These are phyloP conservation scores for Pythium biforme DNA, from an alignment of 352 stramenopile species.

Conservation along the genomic window DNA sequence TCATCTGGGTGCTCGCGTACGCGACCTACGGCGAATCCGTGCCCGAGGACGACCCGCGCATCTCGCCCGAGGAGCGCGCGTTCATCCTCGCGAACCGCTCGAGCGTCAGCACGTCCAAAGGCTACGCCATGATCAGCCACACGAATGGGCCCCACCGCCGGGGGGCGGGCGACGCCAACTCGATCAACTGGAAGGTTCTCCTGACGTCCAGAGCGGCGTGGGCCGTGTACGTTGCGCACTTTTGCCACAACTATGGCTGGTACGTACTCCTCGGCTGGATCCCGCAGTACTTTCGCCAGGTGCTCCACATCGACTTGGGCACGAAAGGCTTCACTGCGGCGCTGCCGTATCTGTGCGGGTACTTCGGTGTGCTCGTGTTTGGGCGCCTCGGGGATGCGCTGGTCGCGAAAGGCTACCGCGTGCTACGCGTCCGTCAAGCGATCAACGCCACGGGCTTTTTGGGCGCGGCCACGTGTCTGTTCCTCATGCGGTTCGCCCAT, in stretches of 20 bases:
- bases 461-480: constrained; percentile 69
- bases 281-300: constrained; percentile 84
- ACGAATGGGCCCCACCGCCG: too few relatives aligned
- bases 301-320: constrained; percentile 71
- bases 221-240: constrained; percentile 85
- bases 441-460: constrained; percentile 81
- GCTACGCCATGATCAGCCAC: constrained; percentile 21
- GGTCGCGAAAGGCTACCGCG: constrained; percentile 58
- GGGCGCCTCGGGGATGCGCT: constrained; percentile 65
- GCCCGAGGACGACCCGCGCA: constrained; percentile 62
- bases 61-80: constrained; percentile 50
- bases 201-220: constrained; percentile 66
- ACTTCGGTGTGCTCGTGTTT: constrained; percentile 71
- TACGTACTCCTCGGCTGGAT: constrained; percentile 88
- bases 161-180: constrained; percentile 26
- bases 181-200: constrained; percentile 67
- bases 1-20: constrained; percentile 73
- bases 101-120: constrained; percentile 16
- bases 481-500: constrained; percentile 65
- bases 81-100: constrained; percentile 73
- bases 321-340: constrained; percentile 64
- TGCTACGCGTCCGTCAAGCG: constrained; percentile 71
- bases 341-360: constrained; percentile 78
- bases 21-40: constrained; percentile 54
- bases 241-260: constrained; percentile 89